These are phyloP conservation scores for Saturnispora bothae DNA, from an alignment of 805 yeast species.

Conservation along the genomic window DNA sequence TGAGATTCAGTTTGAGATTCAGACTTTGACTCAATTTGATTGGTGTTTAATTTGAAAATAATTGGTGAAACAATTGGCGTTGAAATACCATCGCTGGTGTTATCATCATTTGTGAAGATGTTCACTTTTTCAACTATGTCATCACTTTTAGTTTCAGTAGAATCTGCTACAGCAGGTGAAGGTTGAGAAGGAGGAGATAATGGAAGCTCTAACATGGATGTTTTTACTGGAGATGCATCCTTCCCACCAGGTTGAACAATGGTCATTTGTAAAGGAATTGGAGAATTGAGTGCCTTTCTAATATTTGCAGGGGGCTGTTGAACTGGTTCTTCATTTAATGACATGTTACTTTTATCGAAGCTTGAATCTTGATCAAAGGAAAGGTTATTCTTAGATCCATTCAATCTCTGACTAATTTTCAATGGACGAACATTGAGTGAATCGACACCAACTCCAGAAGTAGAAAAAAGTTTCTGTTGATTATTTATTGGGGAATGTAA, in stretches of 20 bases:
- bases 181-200: too few species aligned
- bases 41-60: too few species aligned
- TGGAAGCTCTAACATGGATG: too few species aligned
- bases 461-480: background rate
- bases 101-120: too few species aligned
- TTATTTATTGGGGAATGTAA: conserved; percentile 1
- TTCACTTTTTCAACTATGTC: too few species aligned
- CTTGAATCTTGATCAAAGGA: conserved; percentile 1
- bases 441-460: too few species aligned
- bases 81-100: background rate
- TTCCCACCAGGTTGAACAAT: conserved; percentile 10
- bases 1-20: background rate
- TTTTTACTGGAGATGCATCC: conserved; percentile 6
- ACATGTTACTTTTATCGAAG: conserved; percentile 3
- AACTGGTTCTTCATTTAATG: background rate
- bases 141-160: too few species aligned
- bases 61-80: too few species aligned
- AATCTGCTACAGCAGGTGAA: too few species aligned
- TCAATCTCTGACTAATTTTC: conserved; percentile 50
- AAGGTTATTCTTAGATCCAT: conserved; percentile 3
- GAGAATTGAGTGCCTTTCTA: conserved; percentile 2
- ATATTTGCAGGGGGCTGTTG: conserved; percentile 7
- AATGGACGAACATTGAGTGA: conserved; percentile 49
- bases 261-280: conserved; percentile 7
- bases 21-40: background rate